Percentiles rank a stretch among this genome's conserved stretches.
These are phyloP conservation scores for Pythium phragmitis DNA, from an alignment of 352 stramenopile species.

Conservation along the genomic window DNA sequence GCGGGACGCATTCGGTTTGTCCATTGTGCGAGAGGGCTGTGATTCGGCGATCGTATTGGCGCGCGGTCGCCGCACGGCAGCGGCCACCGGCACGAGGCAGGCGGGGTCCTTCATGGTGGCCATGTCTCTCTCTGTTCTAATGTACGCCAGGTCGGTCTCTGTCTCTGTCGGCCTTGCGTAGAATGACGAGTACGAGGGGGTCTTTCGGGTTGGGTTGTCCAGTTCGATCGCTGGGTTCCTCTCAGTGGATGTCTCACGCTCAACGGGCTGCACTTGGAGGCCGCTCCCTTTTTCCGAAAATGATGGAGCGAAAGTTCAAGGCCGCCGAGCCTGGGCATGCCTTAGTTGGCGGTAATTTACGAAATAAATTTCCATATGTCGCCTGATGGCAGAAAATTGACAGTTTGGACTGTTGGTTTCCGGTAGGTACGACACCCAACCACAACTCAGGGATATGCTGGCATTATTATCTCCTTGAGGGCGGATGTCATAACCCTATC, in stretches of 20 bases:
- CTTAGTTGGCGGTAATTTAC: conserved; percentile 9
- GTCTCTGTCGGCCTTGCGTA: neutral
- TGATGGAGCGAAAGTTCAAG: conserved; percentile 48
- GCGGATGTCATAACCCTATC: conserved; percentile 29
- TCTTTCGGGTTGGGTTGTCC: neutral
- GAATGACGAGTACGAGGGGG: neutral
- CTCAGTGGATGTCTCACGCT: neutral
- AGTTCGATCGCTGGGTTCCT: neutral
- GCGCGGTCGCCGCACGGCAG: conserved; percentile 18
- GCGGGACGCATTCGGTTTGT: conserved; percentile 19
- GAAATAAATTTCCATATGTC: conserved; percentile 27
- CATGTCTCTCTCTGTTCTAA: neutral
- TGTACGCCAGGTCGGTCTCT: neutral
- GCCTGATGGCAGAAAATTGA: conserved; percentile 16
- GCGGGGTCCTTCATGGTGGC: conserved; percentile 2
- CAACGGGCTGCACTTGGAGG: neutral
- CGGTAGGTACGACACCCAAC: conserved; percentile 23
- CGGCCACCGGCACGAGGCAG: conserved; percentile 6
- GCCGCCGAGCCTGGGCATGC: conserved; percentile 1
- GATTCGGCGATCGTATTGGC: conserved; percentile 26
- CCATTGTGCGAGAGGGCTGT: conserved; percentile 22
- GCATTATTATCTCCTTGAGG: conserved; percentile 19
- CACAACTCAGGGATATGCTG: conserved; percentile 8
- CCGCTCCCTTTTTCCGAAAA: conserved; percentile 56
- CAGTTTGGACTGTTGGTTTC: conserved; percentile 24